phyloP scores from a whole-genome alignment of 75 land plant species.

The Pseudotsuga menziesii region DNA sequence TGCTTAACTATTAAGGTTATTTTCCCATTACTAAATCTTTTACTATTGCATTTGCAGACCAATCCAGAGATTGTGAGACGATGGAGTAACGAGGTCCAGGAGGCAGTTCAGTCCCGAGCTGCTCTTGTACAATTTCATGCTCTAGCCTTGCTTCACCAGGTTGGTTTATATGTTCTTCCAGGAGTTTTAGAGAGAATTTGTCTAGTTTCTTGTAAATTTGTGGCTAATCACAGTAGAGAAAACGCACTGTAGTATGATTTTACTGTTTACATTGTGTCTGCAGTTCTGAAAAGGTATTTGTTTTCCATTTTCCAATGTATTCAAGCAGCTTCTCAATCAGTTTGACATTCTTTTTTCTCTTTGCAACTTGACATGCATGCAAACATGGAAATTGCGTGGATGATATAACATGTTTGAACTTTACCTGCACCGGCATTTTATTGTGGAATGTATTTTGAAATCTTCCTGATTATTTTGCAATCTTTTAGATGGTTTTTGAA shows the following conservation, averaged over 20 bases:
- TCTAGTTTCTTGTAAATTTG: neutral
- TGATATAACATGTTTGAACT: neutral
- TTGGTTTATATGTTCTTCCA: conserved; percentile 12
- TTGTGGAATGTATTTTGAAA: neutral
- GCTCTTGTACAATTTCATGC: conserved; percentile 98
- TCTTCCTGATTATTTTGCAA: neutral
- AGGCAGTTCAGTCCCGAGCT: conserved; percentile 94
- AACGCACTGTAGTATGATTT: neutral
- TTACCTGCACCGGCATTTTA: neutral
- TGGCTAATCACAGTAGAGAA: neutral
- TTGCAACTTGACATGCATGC: neutral
- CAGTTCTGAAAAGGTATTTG: neutral
- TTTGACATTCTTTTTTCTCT: neutral
- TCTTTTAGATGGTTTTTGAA: neutral
- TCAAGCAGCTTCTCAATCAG: neutral
- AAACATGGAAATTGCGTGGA: neutral
- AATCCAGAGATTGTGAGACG: conserved; percentile 94
- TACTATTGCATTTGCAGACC: conserved; percentile 41
- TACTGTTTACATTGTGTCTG: neutral
- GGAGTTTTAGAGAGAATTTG: neutral
- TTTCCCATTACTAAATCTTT: neutral
- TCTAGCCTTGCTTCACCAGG: conserved; percentile 88
- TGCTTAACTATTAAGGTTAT: neutral
- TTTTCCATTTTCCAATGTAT: neutral
- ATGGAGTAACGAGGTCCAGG: conserved; percentile 99